Evolutionary conservation across 257 asterid species (phyloP).

Genomic region (Ballota nigra): DNA sequence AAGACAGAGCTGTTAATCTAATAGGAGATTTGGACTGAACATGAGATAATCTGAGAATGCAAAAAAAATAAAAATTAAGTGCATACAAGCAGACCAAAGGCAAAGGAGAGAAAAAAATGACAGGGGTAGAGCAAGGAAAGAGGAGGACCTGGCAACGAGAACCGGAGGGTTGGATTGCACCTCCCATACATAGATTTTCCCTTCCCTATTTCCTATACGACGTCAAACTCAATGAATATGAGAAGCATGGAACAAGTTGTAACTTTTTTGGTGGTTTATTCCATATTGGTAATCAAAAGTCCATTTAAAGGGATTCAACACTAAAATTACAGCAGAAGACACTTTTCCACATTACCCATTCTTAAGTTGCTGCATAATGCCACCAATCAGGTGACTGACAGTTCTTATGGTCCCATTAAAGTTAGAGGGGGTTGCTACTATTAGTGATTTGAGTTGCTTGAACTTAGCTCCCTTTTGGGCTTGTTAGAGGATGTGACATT

Average conservation of each 20-base stretch:
- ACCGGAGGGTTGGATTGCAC: constrained; percentile 86
- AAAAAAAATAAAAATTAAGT: background rate
- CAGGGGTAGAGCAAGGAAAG: constrained; percentile 8
- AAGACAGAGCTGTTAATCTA: constrained; percentile 90
- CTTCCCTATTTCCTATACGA: constrained; percentile 85
- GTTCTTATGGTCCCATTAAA: background rate
- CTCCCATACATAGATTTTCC: constrained; percentile 94
- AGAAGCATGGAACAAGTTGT: constrained; percentile 4
- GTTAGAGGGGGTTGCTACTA: background rate
- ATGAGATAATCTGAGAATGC: constrained; percentile 64
- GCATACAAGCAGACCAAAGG: background rate
- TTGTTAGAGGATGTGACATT: background rate
- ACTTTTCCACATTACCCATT: background rate
- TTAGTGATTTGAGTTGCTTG: background rate
- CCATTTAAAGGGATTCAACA: background rate
- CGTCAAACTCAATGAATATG: constrained; percentile 17
- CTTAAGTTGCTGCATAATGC: background rate
- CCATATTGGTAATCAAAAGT: background rate
- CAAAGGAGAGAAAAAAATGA: background rate
- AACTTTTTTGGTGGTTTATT: background rate
- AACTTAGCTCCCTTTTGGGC: background rate
- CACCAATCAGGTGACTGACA: background rate
- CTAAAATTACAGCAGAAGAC: background rate
- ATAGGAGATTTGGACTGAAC: constrained; percentile 84
- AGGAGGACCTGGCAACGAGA: constrained; percentile 67